Evolutionary conservation across 768 basidiomycete species (phyloP).

Genomic region (Rhizopogon rudus): DNA sequence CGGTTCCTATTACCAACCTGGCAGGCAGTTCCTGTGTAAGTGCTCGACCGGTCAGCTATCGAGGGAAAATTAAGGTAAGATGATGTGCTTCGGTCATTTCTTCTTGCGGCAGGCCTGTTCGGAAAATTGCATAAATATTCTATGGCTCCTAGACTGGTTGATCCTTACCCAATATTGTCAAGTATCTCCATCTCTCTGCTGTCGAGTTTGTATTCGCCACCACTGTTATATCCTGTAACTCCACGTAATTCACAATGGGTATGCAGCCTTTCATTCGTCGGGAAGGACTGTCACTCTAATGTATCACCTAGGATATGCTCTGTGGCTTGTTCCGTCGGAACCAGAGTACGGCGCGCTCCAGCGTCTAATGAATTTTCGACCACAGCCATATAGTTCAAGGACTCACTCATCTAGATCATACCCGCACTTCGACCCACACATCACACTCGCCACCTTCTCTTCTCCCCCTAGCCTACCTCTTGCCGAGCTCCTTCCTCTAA

Average conservation of each 20-base stretch:
- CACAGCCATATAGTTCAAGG: not conserved
- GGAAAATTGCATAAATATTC: no score
- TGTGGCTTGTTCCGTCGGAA: not conserved
- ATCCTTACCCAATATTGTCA: no score
- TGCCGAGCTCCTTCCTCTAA: not conserved
- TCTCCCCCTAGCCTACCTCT: not conserved
- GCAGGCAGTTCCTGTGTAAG: no score
- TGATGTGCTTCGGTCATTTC: no score
- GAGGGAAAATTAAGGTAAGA: no score
- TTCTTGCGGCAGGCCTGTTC: no score
- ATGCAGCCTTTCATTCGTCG: not conserved
- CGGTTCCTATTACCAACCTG: no score
- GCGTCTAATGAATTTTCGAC: not conserved
- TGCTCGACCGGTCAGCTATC: no score
- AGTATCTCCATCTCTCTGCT: no score
- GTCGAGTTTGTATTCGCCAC: no score
- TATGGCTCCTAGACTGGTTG: no score
- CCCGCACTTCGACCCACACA: not conserved
- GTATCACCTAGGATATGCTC: not conserved
- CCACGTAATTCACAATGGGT: not conserved
- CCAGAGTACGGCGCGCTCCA: not conserved
- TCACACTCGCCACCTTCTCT: not conserved
- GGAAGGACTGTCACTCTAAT: not conserved
- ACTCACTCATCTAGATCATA: not conserved
- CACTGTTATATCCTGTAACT: no score